Base-by-base conservation (phyloP, 2,329 filamentous ascomycete genomes). In the Exophiala spinifera region DNA sequence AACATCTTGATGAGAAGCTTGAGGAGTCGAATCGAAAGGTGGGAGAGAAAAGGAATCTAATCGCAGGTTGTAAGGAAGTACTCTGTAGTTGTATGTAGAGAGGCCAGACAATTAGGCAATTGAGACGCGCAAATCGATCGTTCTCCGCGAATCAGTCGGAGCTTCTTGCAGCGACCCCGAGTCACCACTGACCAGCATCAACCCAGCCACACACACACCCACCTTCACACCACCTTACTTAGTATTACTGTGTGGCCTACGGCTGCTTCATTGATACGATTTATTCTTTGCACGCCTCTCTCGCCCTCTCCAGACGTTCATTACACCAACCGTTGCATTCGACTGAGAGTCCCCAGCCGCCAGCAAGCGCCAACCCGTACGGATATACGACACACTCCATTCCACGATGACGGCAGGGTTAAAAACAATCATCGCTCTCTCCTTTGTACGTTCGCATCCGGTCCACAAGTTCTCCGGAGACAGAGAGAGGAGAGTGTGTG, bases 361-460 rank as follows among this genome's bases (percentile, higher is more conserved):
- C 31, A 36, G 14, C 28, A 25, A 37, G 33, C 25, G 25, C 28
- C 5, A 10, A 21, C 36, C 20, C 31, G 48, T 34, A 31, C 28
- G 7, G 28, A 10, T 10, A 31, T 31, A 31, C 28, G 28, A 31
- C 7, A 40, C 39, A 46, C 33, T n/a, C 23, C 28, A 51, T 21
- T 34, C 53, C 53, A 69, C 62, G 66, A 80, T 76, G 76, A 83
- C 89, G 79, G 91, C 94, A 66, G 94, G 94, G 71, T 86, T 99
- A 69, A 97, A 96, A 78, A 99, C 94, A 64, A 99, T 99, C 76
- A 99, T 99, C 74, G 90, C 89, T 62, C 88, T 99, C 65, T 97
- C 94, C 70, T 99, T 99, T 76, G 94, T 89, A 82, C 52, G 83
- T 42, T 8, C 17, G 44, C 43, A 51, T 52, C n/a, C 39, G 39